These are phyloP conservation scores for Penicillium sp. DNA, from an alignment of 2,329 filamentous ascomycete species.

Conservation along the genomic window DNA sequence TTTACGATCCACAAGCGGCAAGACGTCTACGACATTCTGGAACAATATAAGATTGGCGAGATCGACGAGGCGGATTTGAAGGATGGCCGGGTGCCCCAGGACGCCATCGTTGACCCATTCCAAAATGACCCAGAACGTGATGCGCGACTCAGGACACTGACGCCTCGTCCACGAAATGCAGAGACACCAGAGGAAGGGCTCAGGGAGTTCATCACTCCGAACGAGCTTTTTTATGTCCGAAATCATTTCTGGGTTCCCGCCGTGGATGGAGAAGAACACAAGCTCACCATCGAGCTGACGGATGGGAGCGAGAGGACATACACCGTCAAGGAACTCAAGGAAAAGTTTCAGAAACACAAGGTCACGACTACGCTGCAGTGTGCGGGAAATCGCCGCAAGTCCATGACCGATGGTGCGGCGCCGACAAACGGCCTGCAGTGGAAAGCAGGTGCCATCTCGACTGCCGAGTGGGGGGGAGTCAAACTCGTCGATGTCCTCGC, in stretches of 20 bases:
- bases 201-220: constrained; percentile 57
- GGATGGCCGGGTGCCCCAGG: constrained; percentile 57
- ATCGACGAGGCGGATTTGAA: constrained; percentile 61
- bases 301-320: constrained; percentile 57
- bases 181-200: constrained; percentile 59
- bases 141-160: constrained; percentile 54
- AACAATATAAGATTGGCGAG: constrained; percentile 65
- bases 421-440: constrained; percentile 62
- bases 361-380: constrained; percentile 62
- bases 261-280: constrained; percentile 46
- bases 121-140: constrained; percentile 43
- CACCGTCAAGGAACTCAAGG: constrained; percentile 57
- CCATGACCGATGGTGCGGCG: constrained; percentile 57
- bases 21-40: constrained; percentile 65
- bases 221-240: constrained; percentile 60
- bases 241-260: constrained; percentile 67
- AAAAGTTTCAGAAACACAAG: constrained; percentile 53
- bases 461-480: constrained; percentile 62
- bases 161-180: constrained; percentile 61
- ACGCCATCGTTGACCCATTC: constrained; percentile 27
- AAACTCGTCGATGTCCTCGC: constrained; percentile 57
- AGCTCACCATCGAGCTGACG: constrained; percentile 57
- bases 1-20: constrained; percentile 68
- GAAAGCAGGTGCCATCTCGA: constrained; percentile 62
- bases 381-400: constrained; percentile 61